Evolutionary conservation across 306 rosid species (phyloP).

Genomic region (Dicorynia guianensis): DNA sequence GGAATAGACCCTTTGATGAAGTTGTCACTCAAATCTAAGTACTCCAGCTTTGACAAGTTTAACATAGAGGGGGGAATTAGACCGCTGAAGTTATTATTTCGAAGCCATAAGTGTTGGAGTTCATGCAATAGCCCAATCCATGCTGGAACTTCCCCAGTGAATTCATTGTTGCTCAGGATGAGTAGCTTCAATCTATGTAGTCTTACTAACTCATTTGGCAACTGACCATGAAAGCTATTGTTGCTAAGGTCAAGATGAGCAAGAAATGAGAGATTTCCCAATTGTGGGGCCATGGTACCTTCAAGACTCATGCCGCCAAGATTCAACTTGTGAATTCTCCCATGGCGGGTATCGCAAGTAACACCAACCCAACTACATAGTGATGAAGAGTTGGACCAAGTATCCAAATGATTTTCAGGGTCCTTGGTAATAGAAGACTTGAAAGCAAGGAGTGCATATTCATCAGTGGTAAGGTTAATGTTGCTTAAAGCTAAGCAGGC

Average conservation of each 20-base stretch:
- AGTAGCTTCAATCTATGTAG: not conserved
- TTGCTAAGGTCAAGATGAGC: not conserved
- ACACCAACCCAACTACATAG: not conserved
- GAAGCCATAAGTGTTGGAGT: not conserved
- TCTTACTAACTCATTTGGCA: not conserved
- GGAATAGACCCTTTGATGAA: too few species aligned
- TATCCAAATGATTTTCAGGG: not conserved
- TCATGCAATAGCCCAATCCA: conserved; percentile 36
- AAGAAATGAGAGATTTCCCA: not conserved
- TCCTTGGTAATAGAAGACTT: not conserved
- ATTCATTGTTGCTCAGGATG: conserved; percentile 25
- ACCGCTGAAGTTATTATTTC: conserved; percentile 17
- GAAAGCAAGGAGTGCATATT: not conserved
- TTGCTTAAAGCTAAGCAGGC: not conserved
- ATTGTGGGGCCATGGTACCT: not conserved
- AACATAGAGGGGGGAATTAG: conserved; percentile 10
- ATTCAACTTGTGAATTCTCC: not conserved
- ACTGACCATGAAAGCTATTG: not conserved
- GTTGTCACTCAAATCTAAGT: not conserved
- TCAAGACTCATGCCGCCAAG: not conserved
- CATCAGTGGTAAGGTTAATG: not conserved
- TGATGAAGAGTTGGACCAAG: not conserved
- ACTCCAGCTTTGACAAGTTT: conserved; percentile 25
- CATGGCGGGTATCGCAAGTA: not conserved
- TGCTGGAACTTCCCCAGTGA: conserved; percentile 14